Evolutionary conservation across 2,329 filamentous ascomycete species (phyloP).

Genomic region (Rosellinia necatrix): DNA sequence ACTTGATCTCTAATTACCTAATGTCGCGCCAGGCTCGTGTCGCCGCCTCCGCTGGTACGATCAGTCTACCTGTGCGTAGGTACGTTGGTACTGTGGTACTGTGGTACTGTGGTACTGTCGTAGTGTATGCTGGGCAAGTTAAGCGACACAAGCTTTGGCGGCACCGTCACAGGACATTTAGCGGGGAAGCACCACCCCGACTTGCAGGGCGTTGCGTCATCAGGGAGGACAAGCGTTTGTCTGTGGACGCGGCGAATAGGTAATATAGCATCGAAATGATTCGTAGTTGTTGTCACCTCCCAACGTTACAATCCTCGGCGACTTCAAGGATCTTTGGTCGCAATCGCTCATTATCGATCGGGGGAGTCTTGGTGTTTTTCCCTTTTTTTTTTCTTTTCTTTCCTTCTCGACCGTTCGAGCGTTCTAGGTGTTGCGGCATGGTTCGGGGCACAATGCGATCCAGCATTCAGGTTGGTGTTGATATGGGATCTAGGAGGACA

Average conservation of each 20-base stretch:
- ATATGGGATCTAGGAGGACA: background rate
- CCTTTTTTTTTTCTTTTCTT: too few relatives aligned
- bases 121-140: constrained; percentile 6
- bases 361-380: too few relatives aligned
- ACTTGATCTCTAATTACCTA: too few relatives aligned
- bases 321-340: background rate
- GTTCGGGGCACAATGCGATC: background rate
- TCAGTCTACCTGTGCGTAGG: too few relatives aligned
- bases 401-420: too few relatives aligned
- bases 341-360: background rate
- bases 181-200: constrained; percentile 12
- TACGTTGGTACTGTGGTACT: background rate
- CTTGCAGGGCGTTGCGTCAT: constrained; percentile 25
- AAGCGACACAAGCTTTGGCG: constrained; percentile 18
- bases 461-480: background rate
- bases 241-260: too few relatives aligned
- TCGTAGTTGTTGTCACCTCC: too few relatives aligned
- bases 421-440: too few relatives aligned
- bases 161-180: constrained; percentile 17
- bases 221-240: constrained; percentile 2
- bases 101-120: background rate
- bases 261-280: too few relatives aligned
- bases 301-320: background rate
- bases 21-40: constrained; percentile 17
- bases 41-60: too few relatives aligned